phyloP scores from a whole-genome alignment of 345 rosid species.

The Physaria fendleri region DNA sequence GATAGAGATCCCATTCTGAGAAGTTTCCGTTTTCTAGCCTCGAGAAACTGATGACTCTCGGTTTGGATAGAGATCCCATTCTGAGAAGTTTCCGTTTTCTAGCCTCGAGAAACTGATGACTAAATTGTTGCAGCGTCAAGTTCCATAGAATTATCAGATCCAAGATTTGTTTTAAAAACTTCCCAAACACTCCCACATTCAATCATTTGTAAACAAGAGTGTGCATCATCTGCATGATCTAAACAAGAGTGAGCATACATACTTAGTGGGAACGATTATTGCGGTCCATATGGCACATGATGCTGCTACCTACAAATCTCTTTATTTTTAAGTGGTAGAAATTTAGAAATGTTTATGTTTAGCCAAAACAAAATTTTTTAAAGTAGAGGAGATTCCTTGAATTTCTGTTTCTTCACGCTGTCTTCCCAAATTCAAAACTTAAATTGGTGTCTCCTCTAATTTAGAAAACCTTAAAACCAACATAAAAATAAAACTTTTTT shows the following conservation, averaged over 20 bases:
- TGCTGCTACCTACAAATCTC: too few species aligned
- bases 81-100: background rate
- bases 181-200: background rate
- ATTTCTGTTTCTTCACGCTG: slow-evolving; percentile 21
- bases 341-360: slow-evolving; percentile 22
- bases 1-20: slow-evolving; percentile 14
- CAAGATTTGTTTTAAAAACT: background rate
- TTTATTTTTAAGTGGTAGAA: background rate
- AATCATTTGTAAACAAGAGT: background rate
- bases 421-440: slow-evolving; percentile 19
- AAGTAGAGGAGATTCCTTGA: slow-evolving; percentile 27
- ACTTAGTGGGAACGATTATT: background rate
- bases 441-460: slow-evolving; percentile 10
- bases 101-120: too few species aligned
- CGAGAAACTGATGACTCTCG: too few species aligned
- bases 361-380: background rate
- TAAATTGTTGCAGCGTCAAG: too few species aligned
- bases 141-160: background rate
- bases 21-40: background rate
- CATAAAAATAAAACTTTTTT: background rate
- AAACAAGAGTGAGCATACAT: background rate
- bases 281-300: background rate
- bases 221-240: background rate
- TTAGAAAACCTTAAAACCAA: slow-evolving; percentile 24
- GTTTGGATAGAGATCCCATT: slow-evolving; percentile 9